These are phyloP conservation scores for Cryphonectria japonica DNA, from an alignment of 2,329 filamentous ascomycete species.

Conservation along the genomic window DNA sequence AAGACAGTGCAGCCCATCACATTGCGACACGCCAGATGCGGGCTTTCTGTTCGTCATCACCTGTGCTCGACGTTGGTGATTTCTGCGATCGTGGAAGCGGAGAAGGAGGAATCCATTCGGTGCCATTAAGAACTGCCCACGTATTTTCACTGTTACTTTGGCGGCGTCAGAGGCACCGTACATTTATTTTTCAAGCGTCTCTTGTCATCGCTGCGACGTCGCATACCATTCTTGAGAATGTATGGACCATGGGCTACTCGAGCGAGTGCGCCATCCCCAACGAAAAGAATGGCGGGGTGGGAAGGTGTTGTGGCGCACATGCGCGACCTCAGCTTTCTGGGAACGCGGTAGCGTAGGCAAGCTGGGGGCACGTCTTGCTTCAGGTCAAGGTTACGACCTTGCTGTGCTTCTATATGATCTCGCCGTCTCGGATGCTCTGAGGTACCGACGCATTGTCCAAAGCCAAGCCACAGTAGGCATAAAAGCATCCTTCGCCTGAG, in stretches of 20 bases:
- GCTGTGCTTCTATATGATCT: not conserved
- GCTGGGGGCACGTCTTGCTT: not conserved
- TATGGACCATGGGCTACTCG: not conserved
- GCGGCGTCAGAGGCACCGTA: slow-evolving; percentile 84
- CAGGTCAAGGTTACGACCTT: not conserved
- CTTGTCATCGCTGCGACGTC: not conserved
- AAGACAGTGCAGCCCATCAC: slow-evolving; percentile 86
- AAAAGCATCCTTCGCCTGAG: not conserved
- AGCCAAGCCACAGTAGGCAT: not conserved
- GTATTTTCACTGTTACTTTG: slow-evolving; percentile 65
- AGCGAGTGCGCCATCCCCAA: not conserved
- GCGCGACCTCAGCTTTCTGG: not conserved
- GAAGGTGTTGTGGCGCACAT: not conserved
- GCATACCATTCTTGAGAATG: not conserved
- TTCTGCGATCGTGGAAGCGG: slow-evolving; percentile 62
- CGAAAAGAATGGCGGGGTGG: not conserved
- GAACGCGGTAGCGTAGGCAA: not conserved
- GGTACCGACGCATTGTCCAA: not conserved
- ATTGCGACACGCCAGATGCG: slow-evolving; percentile 56
- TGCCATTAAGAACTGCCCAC: slow-evolving; percentile 63
- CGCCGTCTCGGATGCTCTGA: not conserved
- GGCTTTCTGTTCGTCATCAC: slow-evolving; percentile 71
- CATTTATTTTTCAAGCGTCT: slow-evolving; percentile 48
- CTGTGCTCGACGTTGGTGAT: slow-evolving; percentile 64
- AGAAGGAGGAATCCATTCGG: slow-evolving; percentile 53